Conservation (phyloP, 495 filamentous ascomycete genomes). For the Aspergillus conjunctus region DNA sequence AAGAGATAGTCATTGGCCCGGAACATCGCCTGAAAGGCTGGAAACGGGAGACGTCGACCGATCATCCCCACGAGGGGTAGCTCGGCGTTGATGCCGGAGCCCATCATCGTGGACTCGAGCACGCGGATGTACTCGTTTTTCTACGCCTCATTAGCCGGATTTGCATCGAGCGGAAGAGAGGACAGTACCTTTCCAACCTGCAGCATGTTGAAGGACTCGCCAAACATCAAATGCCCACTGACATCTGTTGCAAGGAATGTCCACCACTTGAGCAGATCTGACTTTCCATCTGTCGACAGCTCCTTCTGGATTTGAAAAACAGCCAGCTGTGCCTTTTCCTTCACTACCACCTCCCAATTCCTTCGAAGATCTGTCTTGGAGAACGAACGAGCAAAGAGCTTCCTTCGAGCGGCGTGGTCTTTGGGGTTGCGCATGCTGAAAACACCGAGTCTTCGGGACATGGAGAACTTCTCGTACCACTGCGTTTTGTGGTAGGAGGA, state of each 20-base stretch:
- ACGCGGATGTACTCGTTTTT: conserved; percentile 35
- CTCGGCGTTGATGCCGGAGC: conserved; percentile 17
- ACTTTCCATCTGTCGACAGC: neutral
- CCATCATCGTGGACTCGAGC: conserved; percentile 25
- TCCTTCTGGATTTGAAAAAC: conserved; percentile 30
- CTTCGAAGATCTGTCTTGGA: conserved; percentile 35
- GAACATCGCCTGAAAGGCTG: conserved; percentile 26
- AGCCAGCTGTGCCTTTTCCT: conserved; percentile 28
- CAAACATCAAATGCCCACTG: conserved; percentile 51
- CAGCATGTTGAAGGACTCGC: conserved; percentile 50
- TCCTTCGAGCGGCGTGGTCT: conserved; percentile 30
- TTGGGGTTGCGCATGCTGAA: conserved; percentile 34
- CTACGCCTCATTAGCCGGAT: no score
- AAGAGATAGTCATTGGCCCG: conserved; percentile 16
- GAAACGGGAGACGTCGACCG: conserved; percentile 18
- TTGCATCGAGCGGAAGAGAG: neutral
- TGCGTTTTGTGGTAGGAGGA: conserved; percentile 17
- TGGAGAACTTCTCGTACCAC: conserved; percentile 22
- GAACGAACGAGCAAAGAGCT: conserved; percentile 34
- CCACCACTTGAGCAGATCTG: conserved; percentile 48
- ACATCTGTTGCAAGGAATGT: conserved; percentile 52
- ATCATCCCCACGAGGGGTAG: conserved; percentile 25
- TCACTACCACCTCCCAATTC: conserved; percentile 26
- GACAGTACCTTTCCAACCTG: conserved; percentile 39
- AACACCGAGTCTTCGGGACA: conserved; percentile 16